Conservation (phyloP, 208 protist species). For the Strigomonas culicis region DNA sequence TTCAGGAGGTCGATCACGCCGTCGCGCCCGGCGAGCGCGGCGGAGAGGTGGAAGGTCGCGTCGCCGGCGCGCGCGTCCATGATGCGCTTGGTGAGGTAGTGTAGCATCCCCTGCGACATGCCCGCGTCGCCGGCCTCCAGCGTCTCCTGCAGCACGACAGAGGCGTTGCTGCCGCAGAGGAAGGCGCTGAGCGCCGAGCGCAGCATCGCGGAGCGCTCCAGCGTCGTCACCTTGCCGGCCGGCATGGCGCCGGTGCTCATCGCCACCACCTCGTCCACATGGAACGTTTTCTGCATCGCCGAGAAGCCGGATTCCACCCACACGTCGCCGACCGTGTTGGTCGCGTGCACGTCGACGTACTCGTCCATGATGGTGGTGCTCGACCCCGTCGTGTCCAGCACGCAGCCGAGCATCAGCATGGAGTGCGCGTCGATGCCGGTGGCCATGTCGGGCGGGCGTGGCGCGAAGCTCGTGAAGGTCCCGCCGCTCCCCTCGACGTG, state of each 20-base stretch:
- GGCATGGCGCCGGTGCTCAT: background rate
- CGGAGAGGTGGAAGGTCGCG: constrained; percentile 23
- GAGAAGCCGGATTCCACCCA: background rate
- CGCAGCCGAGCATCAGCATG: constrained; percentile 10
- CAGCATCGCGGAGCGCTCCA: constrained; percentile 14
- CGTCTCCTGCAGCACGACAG: constrained; percentile 30
- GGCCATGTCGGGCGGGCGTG: constrained; percentile 8
- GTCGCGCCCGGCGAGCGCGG: constrained; percentile 9
- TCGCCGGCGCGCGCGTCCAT: constrained; percentile 16
- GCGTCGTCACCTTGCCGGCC: constrained; percentile 11
- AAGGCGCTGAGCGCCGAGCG: constrained; percentile 17
- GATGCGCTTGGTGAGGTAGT: constrained; percentile 15
- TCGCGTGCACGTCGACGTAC: background rate
- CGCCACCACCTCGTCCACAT: constrained; percentile 24
- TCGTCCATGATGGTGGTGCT: no score
- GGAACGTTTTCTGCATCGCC: constrained; percentile 8
- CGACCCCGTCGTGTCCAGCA: no score
- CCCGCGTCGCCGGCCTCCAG: constrained; percentile 10
- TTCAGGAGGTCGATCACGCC: constrained; percentile 20
- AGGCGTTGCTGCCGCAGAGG: constrained; percentile 24
- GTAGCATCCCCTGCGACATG: constrained; percentile 15
- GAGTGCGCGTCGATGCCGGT: constrained; percentile 20
- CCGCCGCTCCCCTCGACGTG: background rate
- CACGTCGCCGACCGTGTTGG: background rate
- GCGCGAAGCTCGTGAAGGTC: constrained; percentile 1